Percentiles rank a stretch among this genome's conserved stretches.
These are phyloP conservation scores for Scutellaria baicalensis DNA, from an alignment of 257 asterid species.

Conservation along the genomic window DNA sequence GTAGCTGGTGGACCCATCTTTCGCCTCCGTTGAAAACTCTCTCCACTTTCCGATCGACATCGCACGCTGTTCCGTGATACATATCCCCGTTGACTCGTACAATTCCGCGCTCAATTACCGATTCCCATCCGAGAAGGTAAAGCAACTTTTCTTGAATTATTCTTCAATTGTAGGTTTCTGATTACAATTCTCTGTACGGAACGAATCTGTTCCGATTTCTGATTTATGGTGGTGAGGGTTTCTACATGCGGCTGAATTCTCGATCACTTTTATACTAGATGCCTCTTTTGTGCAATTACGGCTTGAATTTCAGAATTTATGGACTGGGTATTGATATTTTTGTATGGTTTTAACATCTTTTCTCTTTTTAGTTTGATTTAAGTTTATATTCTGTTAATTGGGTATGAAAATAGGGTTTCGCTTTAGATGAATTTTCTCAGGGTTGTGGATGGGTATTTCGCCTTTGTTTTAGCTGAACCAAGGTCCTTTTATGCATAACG, in stretches of 20 bases:
- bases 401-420: neutral
- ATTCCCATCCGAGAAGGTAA: conserved; percentile 13
- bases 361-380: neutral
- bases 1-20: conserved; percentile 19
- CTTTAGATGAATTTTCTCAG: neutral
- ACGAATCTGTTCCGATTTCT: too few relatives aligned
- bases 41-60: neutral
- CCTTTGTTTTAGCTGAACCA: neutral
- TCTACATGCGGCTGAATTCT: neutral
- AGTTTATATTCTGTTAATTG: neutral
- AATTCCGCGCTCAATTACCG: conserved; percentile 6
- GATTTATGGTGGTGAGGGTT: neutral
- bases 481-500: neutral
- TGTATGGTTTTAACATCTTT: neutral
- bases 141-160: neutral
- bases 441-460: neutral
- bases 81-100: neutral
- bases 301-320: neutral
- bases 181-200: neutral
- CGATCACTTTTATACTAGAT: neutral
- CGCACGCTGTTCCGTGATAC: neutral
- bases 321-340: neutral
- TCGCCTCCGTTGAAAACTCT: neutral
- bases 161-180: conserved; percentile 5
- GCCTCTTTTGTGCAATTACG: neutral